phyloP scores from a whole-genome alignment of 306 rosid species.

The Lupinus albus region DNA sequence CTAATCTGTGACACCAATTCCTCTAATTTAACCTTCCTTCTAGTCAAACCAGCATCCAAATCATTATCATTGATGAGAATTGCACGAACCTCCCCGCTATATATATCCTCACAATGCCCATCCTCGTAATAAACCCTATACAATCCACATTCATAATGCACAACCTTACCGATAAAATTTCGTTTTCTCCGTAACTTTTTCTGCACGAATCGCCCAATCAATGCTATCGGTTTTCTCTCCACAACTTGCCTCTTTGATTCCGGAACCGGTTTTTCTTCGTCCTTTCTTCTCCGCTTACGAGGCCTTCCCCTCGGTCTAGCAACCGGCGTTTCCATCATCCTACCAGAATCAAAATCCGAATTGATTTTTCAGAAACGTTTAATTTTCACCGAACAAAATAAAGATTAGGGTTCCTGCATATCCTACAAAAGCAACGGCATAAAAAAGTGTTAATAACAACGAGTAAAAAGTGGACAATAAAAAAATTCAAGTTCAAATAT shows the following conservation, averaged over 20 bases:
- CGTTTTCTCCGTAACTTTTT: slow-evolving; percentile 71
- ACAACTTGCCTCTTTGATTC: slow-evolving; percentile 55
- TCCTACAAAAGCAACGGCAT: slow-evolving; percentile 22
- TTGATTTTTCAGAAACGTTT: slow-evolving; percentile 31
- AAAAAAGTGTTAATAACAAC: not conserved
- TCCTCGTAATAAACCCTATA: slow-evolving; percentile 83
- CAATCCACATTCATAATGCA: slow-evolving; percentile 62
- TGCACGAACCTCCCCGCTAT: slow-evolving; percentile 72
- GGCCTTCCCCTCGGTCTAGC: slow-evolving; percentile 89
- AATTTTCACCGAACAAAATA: not conserved
- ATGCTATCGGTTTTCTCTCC: slow-evolving; percentile 50
- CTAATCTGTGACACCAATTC: slow-evolving; percentile 40
- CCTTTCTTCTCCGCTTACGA: slow-evolving; percentile 66
- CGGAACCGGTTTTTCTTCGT: slow-evolving; percentile 48
- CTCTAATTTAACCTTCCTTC: slow-evolving; percentile 57
- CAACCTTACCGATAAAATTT: slow-evolving; percentile 71
- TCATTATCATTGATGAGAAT: slow-evolving; percentile 52
- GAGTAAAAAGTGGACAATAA: not conserved
- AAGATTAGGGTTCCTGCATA: slow-evolving; percentile 44
- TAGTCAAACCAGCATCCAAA: slow-evolving; percentile 44
- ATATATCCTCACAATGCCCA: slow-evolving; percentile 85
- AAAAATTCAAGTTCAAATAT: not conserved
- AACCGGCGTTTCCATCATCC: slow-evolving; percentile 67
- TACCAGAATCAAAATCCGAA: not conserved
- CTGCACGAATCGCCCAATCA: slow-evolving; percentile 68